Evolutionary conservation across 371 early-diverging fungal genomes (phyloP), one percentile per base, ranked within the genome.

Genomic region (Zychaea mexicana): DNA sequence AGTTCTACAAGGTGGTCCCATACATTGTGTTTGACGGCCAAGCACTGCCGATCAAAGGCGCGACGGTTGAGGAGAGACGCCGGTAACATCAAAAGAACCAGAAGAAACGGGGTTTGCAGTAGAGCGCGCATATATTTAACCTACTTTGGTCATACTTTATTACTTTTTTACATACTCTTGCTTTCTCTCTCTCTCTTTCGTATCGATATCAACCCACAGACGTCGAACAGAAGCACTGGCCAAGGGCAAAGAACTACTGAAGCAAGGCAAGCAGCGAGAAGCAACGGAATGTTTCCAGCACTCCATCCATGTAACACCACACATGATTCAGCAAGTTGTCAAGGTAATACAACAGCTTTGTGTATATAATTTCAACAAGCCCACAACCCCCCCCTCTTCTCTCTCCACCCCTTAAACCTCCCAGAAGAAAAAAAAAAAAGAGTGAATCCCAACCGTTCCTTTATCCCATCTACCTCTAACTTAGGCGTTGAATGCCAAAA

Each of bases 21-120:
- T 68, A 92, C 30, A 73, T 99, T 52, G 99, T 99, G 3, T 99
- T 99, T 82, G 99, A 99, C 74, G 99, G 99, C 28, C 94, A 94
- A 15, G 77, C 78, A 42, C 78, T 98, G 8, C 97, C 97, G 0
- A 85, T 92, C 45, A 99, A 99, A 71, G 67, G 74, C 21, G 66
- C 62, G 10, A 99, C 98, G 0, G 93, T 93, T 66, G 65, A 74
- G 17, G 87, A 90, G 28, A 85, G 99, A 17, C 64, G 76, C 57
- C 49, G 64, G 84, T 85, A 78, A 45, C 70, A n/a, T 42, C n/a
- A 42, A 15, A 13, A 0, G 13, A 42, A 17, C n/a, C n/a, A 42
- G n/a, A 12, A 24, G 10, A 49, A 49, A 49, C 22, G 49, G 49
- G 49, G 21, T 68, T 19, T 45, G 53, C 13, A 62, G 22, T 36